Conservation (phyloP, 176 grass and related monocot species). For the Aegilops sharonensis region DNA sequence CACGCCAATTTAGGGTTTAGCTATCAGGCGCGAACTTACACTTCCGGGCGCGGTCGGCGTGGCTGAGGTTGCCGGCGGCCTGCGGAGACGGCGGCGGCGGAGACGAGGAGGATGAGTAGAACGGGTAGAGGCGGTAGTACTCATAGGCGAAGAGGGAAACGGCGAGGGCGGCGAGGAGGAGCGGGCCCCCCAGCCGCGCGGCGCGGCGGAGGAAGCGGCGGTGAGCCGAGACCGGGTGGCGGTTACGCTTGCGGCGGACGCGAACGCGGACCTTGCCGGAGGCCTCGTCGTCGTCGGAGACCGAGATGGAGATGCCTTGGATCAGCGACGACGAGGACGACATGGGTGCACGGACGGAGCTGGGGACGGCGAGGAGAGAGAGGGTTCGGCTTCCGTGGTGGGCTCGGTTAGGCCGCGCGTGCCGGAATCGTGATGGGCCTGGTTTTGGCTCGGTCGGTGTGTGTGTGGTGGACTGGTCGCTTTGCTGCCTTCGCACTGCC, state of each 20-base stretch:
- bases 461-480: not conserved
- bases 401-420: constrained; percentile 16
- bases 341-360: constrained; percentile 21
- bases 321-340: constrained; percentile 54
- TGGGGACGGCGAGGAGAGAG: not conserved
- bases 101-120: not conserved
- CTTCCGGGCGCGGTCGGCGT: constrained; percentile 47
- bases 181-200: constrained; percentile 33
- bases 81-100: not conserved
- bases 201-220: constrained; percentile 40
- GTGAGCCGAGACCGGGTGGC: not conserved
- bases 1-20: constrained; percentile 25
- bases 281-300: constrained; percentile 83
- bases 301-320: constrained; percentile 77
- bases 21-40: constrained; percentile 42
- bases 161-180: constrained; percentile 49
- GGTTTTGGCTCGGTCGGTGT: not conserved
- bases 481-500: not conserved
- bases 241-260: constrained; percentile 50
- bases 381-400: not conserved
- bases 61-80: constrained; percentile 29
- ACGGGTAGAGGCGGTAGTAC: constrained; percentile 34
- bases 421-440: not conserved
- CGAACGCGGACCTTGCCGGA: constrained; percentile 60
- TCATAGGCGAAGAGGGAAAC: constrained; percentile 60